Evolutionary conservation across 2,329 filamentous ascomycete genomes (phyloP).

Genomic region (Aureobasidium vineae): DNA sequence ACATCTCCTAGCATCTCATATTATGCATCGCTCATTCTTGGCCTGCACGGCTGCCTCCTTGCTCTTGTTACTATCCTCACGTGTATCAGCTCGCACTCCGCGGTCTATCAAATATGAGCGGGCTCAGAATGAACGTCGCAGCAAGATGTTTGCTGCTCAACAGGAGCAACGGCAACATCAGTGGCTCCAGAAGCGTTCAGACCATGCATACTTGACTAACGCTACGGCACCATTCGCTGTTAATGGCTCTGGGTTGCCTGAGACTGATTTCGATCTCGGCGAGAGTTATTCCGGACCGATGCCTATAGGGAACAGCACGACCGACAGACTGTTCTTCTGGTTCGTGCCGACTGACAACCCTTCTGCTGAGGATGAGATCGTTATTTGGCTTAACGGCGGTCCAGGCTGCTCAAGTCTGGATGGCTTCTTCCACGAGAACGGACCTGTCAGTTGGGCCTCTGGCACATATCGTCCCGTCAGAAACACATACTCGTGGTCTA

Average conservation of each 20-base stretch:
- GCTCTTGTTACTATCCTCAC: neutral
- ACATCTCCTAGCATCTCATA: neutral
- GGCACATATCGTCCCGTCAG: conserved; percentile 42
- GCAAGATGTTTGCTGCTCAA: conserved; percentile 2
- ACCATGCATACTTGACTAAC: conserved; percentile 7
- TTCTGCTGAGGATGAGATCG: conserved; percentile 43
- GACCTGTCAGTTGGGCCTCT: conserved; percentile 48
- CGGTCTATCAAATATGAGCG: neutral
- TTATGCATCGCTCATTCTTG: neutral
- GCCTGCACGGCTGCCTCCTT: neutral
- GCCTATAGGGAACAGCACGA: conserved; percentile 34
- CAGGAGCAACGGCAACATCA: neutral
- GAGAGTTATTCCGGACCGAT: conserved; percentile 44
- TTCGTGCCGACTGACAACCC: conserved; percentile 50
- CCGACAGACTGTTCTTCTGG: conserved; percentile 49
- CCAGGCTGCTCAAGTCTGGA: conserved; percentile 46
- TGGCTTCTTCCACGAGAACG: conserved; percentile 47
- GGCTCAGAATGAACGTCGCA: conserved; percentile 6
- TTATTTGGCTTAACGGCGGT: conserved; percentile 42
- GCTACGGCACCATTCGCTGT: conserved; percentile 31
- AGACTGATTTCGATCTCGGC: conserved; percentile 47
- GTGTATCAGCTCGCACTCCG: neutral
- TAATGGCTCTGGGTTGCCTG: conserved; percentile 35
- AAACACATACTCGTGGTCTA: conserved; percentile 52
- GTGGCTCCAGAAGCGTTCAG: neutral